Evolutionary conservation across 257 asterid genomes (phyloP), one percentile per base, ranked within the genome.

Genomic region (Solanum okadae): DNA sequence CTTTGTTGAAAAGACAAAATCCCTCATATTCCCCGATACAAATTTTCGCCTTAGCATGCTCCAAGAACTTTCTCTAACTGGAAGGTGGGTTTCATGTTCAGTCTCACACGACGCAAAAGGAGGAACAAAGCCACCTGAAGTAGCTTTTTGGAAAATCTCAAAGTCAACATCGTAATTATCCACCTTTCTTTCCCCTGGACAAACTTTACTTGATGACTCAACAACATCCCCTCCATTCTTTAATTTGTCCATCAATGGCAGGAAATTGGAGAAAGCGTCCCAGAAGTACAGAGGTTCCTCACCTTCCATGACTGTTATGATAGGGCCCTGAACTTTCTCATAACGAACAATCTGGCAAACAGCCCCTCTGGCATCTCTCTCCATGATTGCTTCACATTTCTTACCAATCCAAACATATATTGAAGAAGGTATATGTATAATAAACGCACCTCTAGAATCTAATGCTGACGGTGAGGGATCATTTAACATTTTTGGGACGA

Each of bases 391-490:
- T 16, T 91, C 93, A 71, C 93, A 92, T 77, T 84, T 92, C 86
- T 90, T 92, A 88, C 94, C 93, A 79, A 91, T 85, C 94, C 94
- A 92, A 79, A 91, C 91, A 88, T 92, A 91, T 63, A 92, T 89
- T 5, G 94, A 90, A 25, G 90, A 88, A 82, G 93, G 92, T 86
- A 91, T 89, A 46, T 92, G 93, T 63, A 92, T 79, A 73, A 92
- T 91, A 89, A 92, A 92, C 33, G 93, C 94, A 84, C 93, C 93
- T 89, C 94, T 88, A 6, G 94, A 92, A 90, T 92, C 94, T 92
- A 92, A 75, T 78, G 87, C 93, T 44, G 91, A 86, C 14, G 92
- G 90, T 81, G 92, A 90, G 79, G 94, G 94, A 85, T 92, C 92
- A 79, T 90, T 91, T 86, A 90, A 89, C 92, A 92, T 91, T 87